Conservation (phyloP, 1,139 yeast genomes). For the Blastobotrys petasosporus region DNA sequence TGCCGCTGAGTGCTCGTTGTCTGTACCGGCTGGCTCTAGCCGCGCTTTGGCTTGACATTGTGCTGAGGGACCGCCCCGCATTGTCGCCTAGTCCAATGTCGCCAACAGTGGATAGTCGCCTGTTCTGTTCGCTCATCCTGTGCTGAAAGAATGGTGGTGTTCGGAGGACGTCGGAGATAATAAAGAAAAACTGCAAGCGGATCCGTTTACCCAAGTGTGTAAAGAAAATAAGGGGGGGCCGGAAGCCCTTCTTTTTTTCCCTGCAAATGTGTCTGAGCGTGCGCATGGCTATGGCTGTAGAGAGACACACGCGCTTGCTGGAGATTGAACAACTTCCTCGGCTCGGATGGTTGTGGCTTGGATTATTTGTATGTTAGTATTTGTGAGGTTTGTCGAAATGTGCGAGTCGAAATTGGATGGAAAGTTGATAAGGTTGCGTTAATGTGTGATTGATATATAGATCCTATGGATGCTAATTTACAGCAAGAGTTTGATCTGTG, state of each 20-base stretch:
- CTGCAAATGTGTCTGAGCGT: background rate
- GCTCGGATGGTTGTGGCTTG: too few species aligned
- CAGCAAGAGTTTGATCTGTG: too few species aligned
- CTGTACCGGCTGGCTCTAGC: slow-evolving; percentile 32
- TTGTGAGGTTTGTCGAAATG: too few species aligned
- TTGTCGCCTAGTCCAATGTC: slow-evolving; percentile 38
- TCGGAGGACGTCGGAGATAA: background rate
- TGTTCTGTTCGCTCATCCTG: too few species aligned
- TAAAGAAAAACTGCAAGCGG: background rate
- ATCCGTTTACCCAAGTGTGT: background rate
- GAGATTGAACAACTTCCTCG: too few species aligned
- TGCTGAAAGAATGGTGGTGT: too few species aligned
- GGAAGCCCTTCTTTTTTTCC: background rate
- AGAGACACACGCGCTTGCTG: too few species aligned
- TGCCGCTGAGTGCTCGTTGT: slow-evolving; percentile 31
- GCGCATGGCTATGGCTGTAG: background rate
- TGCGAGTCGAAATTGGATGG: too few species aligned
- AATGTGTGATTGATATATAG: too few species aligned
- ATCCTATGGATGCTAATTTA: too few species aligned
- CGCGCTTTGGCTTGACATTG: slow-evolving; percentile 32
- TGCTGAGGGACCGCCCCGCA: slow-evolving; percentile 34
- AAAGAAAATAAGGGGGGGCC: background rate
- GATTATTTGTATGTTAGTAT: too few species aligned
- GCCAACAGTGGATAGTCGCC: slow-evolving; percentile 23
- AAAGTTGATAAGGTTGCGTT: too few species aligned